phyloP scores from a whole-genome alignment of 345 rosid genomes.

The Boechera retrofracta region DNA sequence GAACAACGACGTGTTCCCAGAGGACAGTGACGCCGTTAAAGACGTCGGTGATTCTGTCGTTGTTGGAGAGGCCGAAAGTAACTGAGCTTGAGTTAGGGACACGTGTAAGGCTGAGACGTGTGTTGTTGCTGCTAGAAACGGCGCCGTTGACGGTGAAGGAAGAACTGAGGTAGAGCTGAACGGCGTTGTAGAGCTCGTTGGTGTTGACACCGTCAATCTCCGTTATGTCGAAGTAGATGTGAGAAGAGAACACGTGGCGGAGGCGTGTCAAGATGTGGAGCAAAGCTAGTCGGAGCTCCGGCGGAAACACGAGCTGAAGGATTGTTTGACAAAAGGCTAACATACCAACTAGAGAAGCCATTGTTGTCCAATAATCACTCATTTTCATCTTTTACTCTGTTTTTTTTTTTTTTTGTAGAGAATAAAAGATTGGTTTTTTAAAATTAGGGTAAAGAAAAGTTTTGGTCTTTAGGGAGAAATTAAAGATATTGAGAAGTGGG shows the following conservation, averaged over 20 bases:
- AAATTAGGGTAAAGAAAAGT: background rate
- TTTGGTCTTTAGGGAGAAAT: background rate
- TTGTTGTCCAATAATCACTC: conserved; percentile 82
- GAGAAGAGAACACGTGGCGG: conserved; percentile 61
- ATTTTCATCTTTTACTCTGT: conserved; percentile 36
- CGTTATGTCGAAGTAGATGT: conserved; percentile 84
- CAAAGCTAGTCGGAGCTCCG: conserved; percentile 74
- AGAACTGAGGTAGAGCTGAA: conserved; percentile 87
- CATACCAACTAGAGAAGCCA: conserved; percentile 77
- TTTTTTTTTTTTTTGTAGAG: background rate
- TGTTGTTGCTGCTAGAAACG: conserved; percentile 25
- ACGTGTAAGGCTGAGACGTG: conserved; percentile 81
- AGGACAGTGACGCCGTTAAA: conserved; percentile 61
- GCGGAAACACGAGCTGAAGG: conserved; percentile 72
- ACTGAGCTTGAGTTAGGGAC: conserved; percentile 82
- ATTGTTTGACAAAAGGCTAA: conserved; percentile 83
- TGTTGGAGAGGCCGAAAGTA: conserved; percentile 84
- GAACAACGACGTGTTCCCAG: conserved; percentile 92
- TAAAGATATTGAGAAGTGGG: background rate
- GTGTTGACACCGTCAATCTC: conserved; percentile 98
- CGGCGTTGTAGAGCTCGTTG: conserved; percentile 97
- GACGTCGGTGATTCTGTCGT: conserved; percentile 73
- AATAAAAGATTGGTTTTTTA: background rate
- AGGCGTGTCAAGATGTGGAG: conserved; percentile 58
- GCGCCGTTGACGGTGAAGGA: conserved; percentile 62